phyloP scores from a whole-genome alignment of 441 rosid species.

The Pelargonium cotyledonis region DNA sequence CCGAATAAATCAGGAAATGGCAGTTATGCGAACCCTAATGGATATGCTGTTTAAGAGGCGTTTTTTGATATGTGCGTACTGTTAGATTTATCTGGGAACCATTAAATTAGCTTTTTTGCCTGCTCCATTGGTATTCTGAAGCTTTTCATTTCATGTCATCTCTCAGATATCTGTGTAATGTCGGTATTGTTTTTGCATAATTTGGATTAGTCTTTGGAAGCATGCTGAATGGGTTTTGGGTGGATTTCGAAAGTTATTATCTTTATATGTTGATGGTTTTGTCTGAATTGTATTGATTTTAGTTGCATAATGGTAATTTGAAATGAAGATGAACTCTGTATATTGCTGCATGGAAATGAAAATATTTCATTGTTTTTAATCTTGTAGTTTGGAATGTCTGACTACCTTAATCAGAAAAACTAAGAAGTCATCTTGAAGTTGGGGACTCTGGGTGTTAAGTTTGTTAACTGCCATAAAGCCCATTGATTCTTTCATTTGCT shows the following conservation, averaged over 20 bases:
- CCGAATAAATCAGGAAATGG: background rate
- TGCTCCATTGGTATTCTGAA: background rate
- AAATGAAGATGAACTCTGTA: background rate
- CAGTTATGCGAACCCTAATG: conserved; percentile 13
- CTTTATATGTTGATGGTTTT: background rate
- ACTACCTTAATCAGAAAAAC: background rate
- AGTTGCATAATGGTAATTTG: background rate
- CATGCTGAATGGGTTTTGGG: background rate
- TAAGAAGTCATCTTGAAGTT: background rate
- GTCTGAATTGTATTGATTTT: background rate
- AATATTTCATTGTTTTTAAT: background rate
- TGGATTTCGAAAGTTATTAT: background rate
- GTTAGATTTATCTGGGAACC: background rate
- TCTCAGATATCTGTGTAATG: background rate
- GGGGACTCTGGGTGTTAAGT: background rate
- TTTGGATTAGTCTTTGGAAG: background rate
- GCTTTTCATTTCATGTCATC: background rate
- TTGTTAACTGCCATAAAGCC: background rate
- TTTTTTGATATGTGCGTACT: background rate
- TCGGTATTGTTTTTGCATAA: background rate
- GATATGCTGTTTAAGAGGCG: background rate
- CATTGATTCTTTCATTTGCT: background rate
- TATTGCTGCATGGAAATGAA: background rate
- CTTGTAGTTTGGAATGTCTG: background rate
- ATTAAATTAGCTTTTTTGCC: background rate